Conservation (phyloP, 192 early-diverging fungal genomes). For the Dissophora ornata region DNA sequence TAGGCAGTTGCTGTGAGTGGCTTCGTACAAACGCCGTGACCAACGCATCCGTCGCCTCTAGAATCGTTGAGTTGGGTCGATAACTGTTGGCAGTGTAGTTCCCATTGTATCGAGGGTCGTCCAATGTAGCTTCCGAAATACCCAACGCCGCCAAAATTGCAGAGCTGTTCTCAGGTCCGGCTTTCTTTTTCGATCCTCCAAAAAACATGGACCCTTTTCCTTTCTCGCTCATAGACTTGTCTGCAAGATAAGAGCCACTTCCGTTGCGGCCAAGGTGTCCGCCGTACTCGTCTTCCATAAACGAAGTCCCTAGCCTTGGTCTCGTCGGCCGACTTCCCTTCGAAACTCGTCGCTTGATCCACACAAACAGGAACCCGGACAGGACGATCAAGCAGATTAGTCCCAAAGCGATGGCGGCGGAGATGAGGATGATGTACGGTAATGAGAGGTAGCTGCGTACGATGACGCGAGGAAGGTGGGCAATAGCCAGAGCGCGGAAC, state of each 20-base stretch:
- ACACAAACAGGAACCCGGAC: slow-evolving; percentile 64
- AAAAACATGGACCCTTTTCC: slow-evolving; percentile 3
- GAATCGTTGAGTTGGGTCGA: slow-evolving; percentile 41
- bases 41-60: slow-evolving; percentile 31
- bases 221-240: too few relatives aligned
- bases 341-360: slow-evolving; percentile 17
- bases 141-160: not conserved
- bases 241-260: too few relatives aligned
- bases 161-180: not conserved
- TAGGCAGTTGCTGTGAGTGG: slow-evolving; percentile 14
- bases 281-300: slow-evolving; percentile 32
- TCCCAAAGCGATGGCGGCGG: slow-evolving; percentile 73
- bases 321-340: too few relatives aligned
- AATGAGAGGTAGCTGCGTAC: slow-evolving; percentile 54
- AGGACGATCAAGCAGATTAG: slow-evolving; percentile 73
- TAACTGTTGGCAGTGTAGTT: not conserved
- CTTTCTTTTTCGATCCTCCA: not conserved
- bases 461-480: slow-evolving; percentile 38
- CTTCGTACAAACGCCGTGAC: slow-evolving; percentile 37
- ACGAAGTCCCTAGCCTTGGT: slow-evolving; percentile 19
- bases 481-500: slow-evolving; percentile 40
- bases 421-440: slow-evolving; percentile 75
- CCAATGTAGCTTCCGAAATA: not conserved
- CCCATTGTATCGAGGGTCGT: too few relatives aligned
- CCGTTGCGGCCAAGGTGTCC: not conserved